phyloP scores from a whole-genome alignment of 1,284 basidiomycete genomes.

The Laetiporus sulphureus region DNA sequence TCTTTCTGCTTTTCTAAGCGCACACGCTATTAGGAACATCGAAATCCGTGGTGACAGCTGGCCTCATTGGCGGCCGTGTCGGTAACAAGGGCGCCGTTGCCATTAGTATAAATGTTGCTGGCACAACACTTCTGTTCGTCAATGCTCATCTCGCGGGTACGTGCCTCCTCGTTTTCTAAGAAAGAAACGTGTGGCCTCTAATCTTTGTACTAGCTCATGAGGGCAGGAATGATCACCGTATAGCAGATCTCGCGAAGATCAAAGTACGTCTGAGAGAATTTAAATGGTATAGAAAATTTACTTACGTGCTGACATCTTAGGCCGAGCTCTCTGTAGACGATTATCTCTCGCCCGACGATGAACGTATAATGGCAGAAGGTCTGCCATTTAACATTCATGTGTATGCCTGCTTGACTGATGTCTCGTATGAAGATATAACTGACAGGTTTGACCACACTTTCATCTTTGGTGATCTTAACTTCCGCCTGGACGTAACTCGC shows the following conservation, averaged over 20 bases:
- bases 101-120: constrained; percentile 71
- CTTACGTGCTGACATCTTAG: too few species aligned
- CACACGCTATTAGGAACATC: constrained; percentile 52
- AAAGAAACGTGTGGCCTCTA: too few species aligned
- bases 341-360: constrained; percentile 58
- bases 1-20: too few species aligned
- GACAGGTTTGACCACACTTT: constrained; percentile 82
- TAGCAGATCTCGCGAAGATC: constrained; percentile 71
- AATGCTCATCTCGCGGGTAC: constrained; percentile 84
- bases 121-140: constrained; percentile 73
- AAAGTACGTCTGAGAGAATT: constrained; percentile 57
- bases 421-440: constrained; percentile 54
- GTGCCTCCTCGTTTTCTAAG: constrained; percentile 17
- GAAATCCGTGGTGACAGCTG: constrained; percentile 72
- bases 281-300: too few species aligned
- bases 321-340: constrained; percentile 58
- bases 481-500: constrained; percentile 66
- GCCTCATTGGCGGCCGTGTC: constrained; percentile 80
- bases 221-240: constrained; percentile 57
- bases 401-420: not conserved
- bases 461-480: constrained; percentile 78
- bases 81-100: constrained; percentile 87
- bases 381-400: constrained; percentile 1
- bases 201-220: constrained; percentile 53
- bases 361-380: constrained; percentile 64